Base-by-base conservation (phyloP, 2,329 filamentous ascomycete species). In the Nothophoma quercina region DNA sequence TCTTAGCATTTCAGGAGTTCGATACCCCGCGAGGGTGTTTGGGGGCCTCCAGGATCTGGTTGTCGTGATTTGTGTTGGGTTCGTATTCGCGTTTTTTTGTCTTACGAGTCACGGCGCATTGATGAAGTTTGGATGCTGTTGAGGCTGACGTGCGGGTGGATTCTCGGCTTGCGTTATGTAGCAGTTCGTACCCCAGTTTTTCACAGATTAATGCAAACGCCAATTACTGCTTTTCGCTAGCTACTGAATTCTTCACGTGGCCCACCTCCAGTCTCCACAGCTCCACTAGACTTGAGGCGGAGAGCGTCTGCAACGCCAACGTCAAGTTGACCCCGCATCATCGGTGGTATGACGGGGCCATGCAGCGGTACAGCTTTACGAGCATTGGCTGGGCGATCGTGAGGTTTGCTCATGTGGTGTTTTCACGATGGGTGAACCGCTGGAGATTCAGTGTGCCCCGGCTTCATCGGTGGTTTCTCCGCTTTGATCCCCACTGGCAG, bases 401-500 rank as follows among this genome's bases (percentile, higher is more conserved):
- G 25, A 28, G 30, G 10, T 22, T 7, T 47, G 44, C 43, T 43
- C 50, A 48, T 43, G 50, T 53, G 50, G 26, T 43, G 26, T 29
- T 23, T 30, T 39, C 13, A 16, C 30, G 28, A 40, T 29, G 49
- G 26, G 38, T 9, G 28, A 54, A 40, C 30, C 32, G 45, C 38
- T 35, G 48, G 43, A 55, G 38, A 46, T 23, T 36, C 35, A 30
- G 28, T 33, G 42, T 35, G 19, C 28, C 49, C 39, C 40, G 51
- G 52, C 45, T 41, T 34, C 28, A 47, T 49, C 52, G 62, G 62
- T 28, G 40, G 28, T 43, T 56, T 56, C 56, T 62, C 63, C 58
- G 60, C 55, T 51, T 55, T 62, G 55, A 63, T 64, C 56, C 58
- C 58, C 57, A 55, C 57, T 50, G 49, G 41, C 51, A 54, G 50